Evolutionary conservation across 345 rosid genomes (phyloP).

Genomic region (Brassica carinata): DNA sequence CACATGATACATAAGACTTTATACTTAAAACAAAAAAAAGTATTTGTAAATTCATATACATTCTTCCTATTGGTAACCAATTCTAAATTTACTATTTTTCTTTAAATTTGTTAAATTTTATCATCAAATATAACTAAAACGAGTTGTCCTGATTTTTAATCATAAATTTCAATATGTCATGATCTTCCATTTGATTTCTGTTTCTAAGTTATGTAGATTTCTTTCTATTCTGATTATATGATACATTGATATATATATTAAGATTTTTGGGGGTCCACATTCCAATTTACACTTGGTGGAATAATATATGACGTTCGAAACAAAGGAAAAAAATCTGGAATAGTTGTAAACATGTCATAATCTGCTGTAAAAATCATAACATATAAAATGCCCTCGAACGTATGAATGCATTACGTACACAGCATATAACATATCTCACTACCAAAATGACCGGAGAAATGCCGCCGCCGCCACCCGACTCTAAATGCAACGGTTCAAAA

Average conservation of each 20-base stretch:
- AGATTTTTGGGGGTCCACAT: not conserved
- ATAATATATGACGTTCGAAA: not conserved
- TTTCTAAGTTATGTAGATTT: not conserved
- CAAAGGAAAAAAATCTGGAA: not conserved
- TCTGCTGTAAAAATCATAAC: not conserved
- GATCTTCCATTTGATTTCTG: not conserved
- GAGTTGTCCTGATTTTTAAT: not conserved
- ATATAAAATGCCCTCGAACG: conserved; percentile 4
- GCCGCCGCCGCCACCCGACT: not conserved
- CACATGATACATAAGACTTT: no score
- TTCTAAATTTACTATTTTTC: no score
- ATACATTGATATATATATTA: not conserved
- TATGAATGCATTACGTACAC: not conserved
- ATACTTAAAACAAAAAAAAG: no score
- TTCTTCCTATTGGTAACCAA: not conserved
- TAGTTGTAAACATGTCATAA: not conserved
- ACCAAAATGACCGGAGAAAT: not conserved
- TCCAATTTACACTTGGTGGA: not conserved
- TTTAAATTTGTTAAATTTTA: no score
- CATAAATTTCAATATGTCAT: not conserved
- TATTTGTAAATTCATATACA: not conserved
- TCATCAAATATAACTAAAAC: not conserved
- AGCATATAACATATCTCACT: not conserved
- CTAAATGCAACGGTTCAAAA: not conserved
- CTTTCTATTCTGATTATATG: not conserved